These are phyloP conservation scores for Auriscalpium microsporum DNA, from an alignment of 768 basidiomycete genomes.

Conservation along the genomic window DNA sequence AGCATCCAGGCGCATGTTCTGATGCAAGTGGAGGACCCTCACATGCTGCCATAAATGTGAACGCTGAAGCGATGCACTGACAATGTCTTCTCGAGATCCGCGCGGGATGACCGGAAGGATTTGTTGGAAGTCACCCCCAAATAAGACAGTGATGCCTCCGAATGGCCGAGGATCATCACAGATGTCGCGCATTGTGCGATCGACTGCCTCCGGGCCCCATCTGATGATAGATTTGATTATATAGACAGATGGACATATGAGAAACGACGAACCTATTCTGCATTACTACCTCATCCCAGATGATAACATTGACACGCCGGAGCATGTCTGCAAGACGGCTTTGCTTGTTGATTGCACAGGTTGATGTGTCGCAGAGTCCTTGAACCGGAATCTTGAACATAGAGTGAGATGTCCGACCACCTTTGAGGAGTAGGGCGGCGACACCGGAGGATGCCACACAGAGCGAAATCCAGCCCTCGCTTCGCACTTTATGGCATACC, in stretches of 20 bases:
- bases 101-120: constrained; percentile 34
- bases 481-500: constrained; percentile 1
- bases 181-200: constrained; percentile 29
- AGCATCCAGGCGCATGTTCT: constrained; percentile 35
- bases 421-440: constrained; percentile 33
- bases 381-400: constrained; percentile 40
- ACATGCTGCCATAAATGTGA: constrained; percentile 33
- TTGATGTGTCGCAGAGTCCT: constrained; percentile 17
- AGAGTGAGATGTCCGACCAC: constrained; percentile 41
- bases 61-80: constrained; percentile 25
- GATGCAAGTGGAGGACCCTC: constrained; percentile 23
- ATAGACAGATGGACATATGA: no score
- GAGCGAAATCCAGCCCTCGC: constrained; percentile 20
- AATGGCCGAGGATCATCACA: constrained; percentile 23
- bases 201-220: constrained; percentile 31
- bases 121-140: constrained; percentile 44
- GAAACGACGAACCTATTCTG: constrained; percentile 27
- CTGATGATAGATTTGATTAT: neutral
- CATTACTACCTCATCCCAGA: constrained; percentile 34
- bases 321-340: constrained; percentile 26
- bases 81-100: constrained; percentile 30
- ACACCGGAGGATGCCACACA: constrained; percentile 46
- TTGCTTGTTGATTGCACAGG: constrained; percentile 27
- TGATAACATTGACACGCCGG: constrained; percentile 23
- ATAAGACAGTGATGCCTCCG: constrained; percentile 37